Conservation (phyloP, 2,329 filamentous ascomycete genomes). For the Aspergillus tamarii region DNA sequence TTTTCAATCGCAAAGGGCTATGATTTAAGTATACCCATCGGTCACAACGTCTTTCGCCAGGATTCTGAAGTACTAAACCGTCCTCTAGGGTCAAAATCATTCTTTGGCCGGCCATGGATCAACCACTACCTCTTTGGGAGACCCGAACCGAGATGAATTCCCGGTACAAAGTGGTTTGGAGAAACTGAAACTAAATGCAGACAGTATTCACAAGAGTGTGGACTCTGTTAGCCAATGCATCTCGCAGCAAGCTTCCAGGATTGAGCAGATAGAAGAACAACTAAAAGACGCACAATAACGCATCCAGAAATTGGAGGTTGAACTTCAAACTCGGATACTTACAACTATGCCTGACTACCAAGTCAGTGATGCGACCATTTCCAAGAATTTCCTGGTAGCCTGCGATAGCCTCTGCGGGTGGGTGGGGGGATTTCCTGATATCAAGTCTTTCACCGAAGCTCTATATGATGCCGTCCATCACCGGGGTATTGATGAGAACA, state of each 20-base stretch:
- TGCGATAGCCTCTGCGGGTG: conserved; percentile 8
- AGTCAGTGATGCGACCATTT: conserved; percentile 5
- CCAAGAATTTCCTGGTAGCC: neutral
- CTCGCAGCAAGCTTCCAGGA: neutral
- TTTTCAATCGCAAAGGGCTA: too few relatives aligned
- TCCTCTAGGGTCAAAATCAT: neutral
- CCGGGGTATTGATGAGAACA: neutral
- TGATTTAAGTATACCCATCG: neutral
- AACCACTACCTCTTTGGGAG: neutral
- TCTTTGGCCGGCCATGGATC: neutral
- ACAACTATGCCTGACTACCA: neutral
- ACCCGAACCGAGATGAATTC: neutral
- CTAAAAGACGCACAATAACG: neutral
- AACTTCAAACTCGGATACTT: neutral
- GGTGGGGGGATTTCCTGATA: conserved; percentile 8
- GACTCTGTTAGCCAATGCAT: neutral
- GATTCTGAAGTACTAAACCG: neutral
- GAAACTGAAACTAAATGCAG: neutral
- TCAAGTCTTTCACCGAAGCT: neutral
- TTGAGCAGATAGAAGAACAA: neutral
- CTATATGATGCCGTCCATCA: neutral
- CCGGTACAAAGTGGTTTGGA: neutral
- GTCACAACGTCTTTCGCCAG: neutral
- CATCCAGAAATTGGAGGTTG: neutral
- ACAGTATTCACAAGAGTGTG: neutral